Conservation (phyloP, 148 eudicot species). For the Cornus suecica region DNA sequence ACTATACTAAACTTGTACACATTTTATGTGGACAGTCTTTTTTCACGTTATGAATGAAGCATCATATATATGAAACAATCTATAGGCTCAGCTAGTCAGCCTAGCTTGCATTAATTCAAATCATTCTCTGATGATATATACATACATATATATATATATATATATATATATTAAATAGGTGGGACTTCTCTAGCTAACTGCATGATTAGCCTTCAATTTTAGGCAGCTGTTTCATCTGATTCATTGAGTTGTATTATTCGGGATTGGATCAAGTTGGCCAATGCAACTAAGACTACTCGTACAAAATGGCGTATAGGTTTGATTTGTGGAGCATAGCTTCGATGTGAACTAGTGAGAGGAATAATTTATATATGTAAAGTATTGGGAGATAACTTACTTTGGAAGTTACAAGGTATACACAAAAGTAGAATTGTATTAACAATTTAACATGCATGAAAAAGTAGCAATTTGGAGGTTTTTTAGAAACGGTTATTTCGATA, state of each 20-base stretch:
- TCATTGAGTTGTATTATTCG: neutral
- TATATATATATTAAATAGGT: neutral
- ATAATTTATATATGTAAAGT: neutral
- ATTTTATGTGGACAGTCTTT: constrained; percentile 6
- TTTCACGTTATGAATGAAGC: neutral
- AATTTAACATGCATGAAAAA: neutral
- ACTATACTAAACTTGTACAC: neutral
- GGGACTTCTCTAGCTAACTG: neutral
- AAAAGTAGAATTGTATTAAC: neutral
- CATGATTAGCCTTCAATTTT: neutral
- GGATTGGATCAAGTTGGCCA: neutral
- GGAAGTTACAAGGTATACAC: neutral
- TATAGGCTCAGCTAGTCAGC: too few relatives aligned
- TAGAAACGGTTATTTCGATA: too few relatives aligned
- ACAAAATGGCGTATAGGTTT: neutral
- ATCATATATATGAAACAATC: neutral
- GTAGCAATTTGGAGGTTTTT: constrained; percentile 29
- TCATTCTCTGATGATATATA: neutral
- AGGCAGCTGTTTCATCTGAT: neutral
- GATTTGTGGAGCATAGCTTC: neutral
- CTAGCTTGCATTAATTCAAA: neutral
- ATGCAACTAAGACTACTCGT: neutral
- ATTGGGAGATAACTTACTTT: neutral
- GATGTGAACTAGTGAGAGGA: neutral
- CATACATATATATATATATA: too few relatives aligned